phyloP scores from a whole-genome alignment of 139 green algal species.

The Picochlorum sp. region DNA sequence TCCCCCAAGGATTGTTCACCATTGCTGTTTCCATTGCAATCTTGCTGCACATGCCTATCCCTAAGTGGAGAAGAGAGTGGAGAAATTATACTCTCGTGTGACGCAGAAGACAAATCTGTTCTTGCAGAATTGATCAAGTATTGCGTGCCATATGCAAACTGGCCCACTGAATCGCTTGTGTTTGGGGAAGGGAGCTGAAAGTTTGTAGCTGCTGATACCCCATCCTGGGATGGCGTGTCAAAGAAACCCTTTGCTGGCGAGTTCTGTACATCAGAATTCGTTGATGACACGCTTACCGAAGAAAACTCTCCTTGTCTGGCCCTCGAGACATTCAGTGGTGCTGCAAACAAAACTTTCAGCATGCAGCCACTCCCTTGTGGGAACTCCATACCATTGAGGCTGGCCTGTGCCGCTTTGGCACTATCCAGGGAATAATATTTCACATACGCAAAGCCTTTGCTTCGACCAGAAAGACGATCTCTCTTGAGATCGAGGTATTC shows the following conservation, averaged over 20 bases:
- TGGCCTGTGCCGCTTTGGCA: conserved; percentile 54
- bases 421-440: conserved; percentile 68
- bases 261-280: not conserved
- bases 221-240: conserved; percentile 1
- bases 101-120: conserved; percentile 7
- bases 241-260: not conserved
- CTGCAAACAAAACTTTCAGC: conserved; percentile 70
- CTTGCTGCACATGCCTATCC: not conserved
- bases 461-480: conserved; percentile 48
- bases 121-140: conserved; percentile 3
- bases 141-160: not conserved
- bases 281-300: not conserved
- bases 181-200: conserved; percentile 9
- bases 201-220: not conserved
- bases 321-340: conserved; percentile 23
- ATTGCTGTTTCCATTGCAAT: not conserved
- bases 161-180: not conserved
- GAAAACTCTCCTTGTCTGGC: not conserved
- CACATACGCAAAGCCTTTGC: conserved; percentile 81
- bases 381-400: conserved; percentile 81
- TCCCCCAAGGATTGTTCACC: not conserved
- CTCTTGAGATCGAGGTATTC: conserved; percentile 86
- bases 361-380: conserved; percentile 57
- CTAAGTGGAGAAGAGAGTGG: conserved; percentile 8
- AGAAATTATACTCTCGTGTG: conserved; percentile 4